Evolutionary conservation across 2,329 filamentous ascomycete species (phyloP), one percentile per base, ranked within the genome.

Genomic region (Corynespora cassiicola): DNA sequence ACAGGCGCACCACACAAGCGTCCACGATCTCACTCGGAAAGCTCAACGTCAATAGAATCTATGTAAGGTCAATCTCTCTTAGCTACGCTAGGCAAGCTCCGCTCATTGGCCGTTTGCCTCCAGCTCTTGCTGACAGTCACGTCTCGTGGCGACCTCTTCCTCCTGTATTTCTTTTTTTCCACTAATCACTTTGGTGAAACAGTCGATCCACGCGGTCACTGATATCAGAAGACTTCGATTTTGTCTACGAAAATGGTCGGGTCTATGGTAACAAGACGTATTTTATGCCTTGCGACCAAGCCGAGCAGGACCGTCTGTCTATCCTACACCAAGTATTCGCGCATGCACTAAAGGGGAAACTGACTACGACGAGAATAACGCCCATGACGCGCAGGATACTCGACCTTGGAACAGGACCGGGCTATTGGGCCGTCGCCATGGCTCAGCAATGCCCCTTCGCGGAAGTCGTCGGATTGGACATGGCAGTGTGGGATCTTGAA

Each of bases 221-320:
- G 18, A 54, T 68, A 33, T 67, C 62, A 26, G 75, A 78, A 30
- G 70, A 73, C 45, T 70, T 85, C 20, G 76, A 82, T 56, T 78
- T 79, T 47, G 71, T 80, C 37, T 70, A 78, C 44, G 81, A 86
- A 46, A 78, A 86, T 64, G 80, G 76, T 27, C 79, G 84, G 15
- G 75, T 67, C 17, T 78, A 84, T 49, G 84, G 82, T 57, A 83
- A 84, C 54, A 72, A 78, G 21, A 73, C 75, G 21, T 86, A 85
- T 55, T 82, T 75, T 60, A 83, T 86, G 75, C 84, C 84, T 10
- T 85, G 85, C 60, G 84, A 86, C 53, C 79, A 85, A 29, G 67
- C 75, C 29, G 84, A 87, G 56, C 81, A 85, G 61, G 80, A 81
- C 29, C 79, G 84, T 26, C 63, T 85, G 33, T 77, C 79, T 41